Evolutionary conservation across 805 yeast genomes (phyloP), one percentile per base, ranked within the genome.

Genomic region (Ogataea saltuana): DNA sequence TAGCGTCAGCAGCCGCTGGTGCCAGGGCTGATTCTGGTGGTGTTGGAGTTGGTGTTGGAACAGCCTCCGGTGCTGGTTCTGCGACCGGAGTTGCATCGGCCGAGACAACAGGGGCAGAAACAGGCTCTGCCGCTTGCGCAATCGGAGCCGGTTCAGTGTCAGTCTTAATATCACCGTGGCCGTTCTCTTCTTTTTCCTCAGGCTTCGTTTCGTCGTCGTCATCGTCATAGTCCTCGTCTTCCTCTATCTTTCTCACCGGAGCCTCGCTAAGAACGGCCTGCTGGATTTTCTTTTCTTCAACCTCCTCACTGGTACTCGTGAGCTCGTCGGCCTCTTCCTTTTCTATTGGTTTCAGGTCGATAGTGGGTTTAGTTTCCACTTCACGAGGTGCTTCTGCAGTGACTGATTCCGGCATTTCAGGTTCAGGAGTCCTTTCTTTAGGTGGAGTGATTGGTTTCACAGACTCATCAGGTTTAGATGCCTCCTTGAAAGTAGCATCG

Each of bases 191-290:
- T 16, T 34, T 29, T 18, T 16, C 27, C 16, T 6, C 38, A 37
- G 34, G 35, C 42, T 26, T 22, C 39, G 34, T 38, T 27, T 23
- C 45, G 11, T 42, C 50, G 9, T 42, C 49, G 10, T 53, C 55
- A 16, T 55, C 65, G 18, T 63, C 70, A 43, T 65, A 65, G 44
- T 65, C 60, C 33, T 65, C 70, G 48, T 65, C 70, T 47, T 65
- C 70, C 23, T 65, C 68, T 16, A 65, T 54, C 28, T 56, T 51
- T 37, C 70, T 57, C n/a, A 64, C 57, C 10, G 63, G 64, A 29
- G 58, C 58, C 39, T 61, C 64, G 19, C 38, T 48, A 16, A 45
- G 29, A 13, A 46, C 48, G 8, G 41, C 46, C 15, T 41, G 44
- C 33, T 53, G 51, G 30, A 41, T 49, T 19, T 44, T 50, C 15